Percentiles rank a stretch among this genome's conserved stretches.
These are phyloP conservation scores for Adansonia grandidieri DNA, from an alignment of 441 rosid species.

Conservation along the genomic window DNA sequence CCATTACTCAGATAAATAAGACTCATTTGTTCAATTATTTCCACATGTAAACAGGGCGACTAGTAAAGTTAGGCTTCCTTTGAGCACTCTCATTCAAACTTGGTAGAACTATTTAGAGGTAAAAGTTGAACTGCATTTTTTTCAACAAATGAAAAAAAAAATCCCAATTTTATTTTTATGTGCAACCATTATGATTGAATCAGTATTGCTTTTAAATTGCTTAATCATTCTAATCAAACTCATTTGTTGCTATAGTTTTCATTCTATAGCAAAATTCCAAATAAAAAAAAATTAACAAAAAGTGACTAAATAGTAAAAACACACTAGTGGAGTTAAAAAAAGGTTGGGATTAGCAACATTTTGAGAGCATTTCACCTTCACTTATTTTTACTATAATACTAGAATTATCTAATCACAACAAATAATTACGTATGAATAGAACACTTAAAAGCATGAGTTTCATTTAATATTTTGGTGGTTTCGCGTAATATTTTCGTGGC, in stretches of 20 bases:
- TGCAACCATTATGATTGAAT: constrained; percentile 5
- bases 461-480: not conserved
- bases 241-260: not conserved
- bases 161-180: not conserved
- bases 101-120: not conserved
- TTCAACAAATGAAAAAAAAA: not conserved
- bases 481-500: no score
- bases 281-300: not conserved
- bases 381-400: no score
- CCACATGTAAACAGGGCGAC: not conserved
- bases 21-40: not conserved
- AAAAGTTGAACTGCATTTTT: not conserved
- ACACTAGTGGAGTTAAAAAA: not conserved
- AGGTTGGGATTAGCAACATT: not conserved
- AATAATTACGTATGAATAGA: not conserved
- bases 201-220: not conserved
- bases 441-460: not conserved
- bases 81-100: not conserved
- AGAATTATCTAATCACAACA: no score
- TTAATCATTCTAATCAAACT: not conserved
- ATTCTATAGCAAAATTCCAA: not conserved
- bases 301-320: not conserved
- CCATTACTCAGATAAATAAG: not conserved
- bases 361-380: not conserved
- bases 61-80: not conserved